Percentiles rank a stretch among this genome's conserved stretches.
These are phyloP conservation scores for Gryganskiella cystojenkinii DNA, from an alignment of 192 early-diverging fungal genomes.

Conservation along the genomic window DNA sequence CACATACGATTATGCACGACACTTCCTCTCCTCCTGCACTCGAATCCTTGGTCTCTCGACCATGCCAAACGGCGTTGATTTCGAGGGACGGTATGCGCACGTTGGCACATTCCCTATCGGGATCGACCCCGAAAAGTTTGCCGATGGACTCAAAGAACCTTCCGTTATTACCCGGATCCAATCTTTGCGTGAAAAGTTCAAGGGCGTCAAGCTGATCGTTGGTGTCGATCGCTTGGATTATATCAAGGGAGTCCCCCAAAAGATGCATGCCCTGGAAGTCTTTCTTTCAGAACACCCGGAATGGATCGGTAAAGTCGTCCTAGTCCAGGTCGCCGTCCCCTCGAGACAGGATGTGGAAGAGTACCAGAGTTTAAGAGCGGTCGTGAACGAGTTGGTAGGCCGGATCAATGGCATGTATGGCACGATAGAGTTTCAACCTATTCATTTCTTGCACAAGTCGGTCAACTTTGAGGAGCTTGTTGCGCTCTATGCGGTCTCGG, in stretches of 20 bases:
- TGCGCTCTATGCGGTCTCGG: slow-evolving; percentile 94
- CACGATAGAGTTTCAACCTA: slow-evolving; percentile 97
- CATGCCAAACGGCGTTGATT: slow-evolving; percentile 94
- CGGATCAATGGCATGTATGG: slow-evolving; percentile 97
- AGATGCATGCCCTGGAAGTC: slow-evolving; percentile 95
- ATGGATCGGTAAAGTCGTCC: slow-evolving; percentile 92
- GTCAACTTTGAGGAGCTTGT: slow-evolving; percentile 97
- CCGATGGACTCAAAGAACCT: slow-evolving; percentile 79
- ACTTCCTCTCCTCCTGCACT: slow-evolving; percentile 97
- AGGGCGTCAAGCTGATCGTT: slow-evolving; percentile 89
- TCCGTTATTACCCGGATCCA: slow-evolving; percentile 80
- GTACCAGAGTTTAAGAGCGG: slow-evolving; percentile 94
- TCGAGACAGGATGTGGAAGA: slow-evolving; percentile 98
- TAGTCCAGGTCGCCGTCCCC: slow-evolving; percentile 98
- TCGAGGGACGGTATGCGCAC: slow-evolving; percentile 91
- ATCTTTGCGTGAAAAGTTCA: slow-evolving; percentile 83
- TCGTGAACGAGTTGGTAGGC: slow-evolving; percentile 98
- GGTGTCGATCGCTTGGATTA: slow-evolving; percentile 99
- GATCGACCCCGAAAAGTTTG: slow-evolving; percentile 96
- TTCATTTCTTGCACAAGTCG: slow-evolving; percentile 98
- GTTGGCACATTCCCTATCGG: slow-evolving; percentile 99
- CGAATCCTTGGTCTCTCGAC: slow-evolving; percentile 94
- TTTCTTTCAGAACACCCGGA: slow-evolving; percentile 91
- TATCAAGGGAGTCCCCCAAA: slow-evolving; percentile 99
- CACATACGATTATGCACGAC: slow-evolving; percentile 98